These are phyloP conservation scores for Stagonosporopsis vannaccii DNA, from an alignment of 2,329 filamentous ascomycete genomes.

Conservation along the genomic window DNA sequence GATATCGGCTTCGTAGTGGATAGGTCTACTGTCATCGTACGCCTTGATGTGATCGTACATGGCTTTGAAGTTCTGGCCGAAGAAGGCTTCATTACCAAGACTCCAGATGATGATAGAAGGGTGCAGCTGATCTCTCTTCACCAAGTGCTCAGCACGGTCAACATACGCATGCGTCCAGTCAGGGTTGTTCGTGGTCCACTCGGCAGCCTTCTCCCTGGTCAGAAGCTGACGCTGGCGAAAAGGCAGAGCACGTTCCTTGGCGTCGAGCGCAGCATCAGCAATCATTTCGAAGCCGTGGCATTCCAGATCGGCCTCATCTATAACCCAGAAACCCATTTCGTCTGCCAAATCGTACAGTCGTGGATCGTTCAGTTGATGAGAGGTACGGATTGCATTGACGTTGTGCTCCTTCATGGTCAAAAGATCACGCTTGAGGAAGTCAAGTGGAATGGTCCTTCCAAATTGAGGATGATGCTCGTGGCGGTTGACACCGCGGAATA, in stretches of 20 bases:
- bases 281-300: constrained; percentile 55
- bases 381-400: constrained; percentile 73
- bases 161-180: constrained; percentile 70
- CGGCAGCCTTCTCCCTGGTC: constrained; percentile 62
- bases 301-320: constrained; percentile 63
- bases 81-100: constrained; percentile 76
- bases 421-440: constrained; percentile 68
- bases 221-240: constrained; percentile 67
- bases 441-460: constrained; percentile 68
- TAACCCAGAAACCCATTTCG: constrained; percentile 72
- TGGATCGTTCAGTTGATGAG: constrained; percentile 72
- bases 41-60: constrained; percentile 71
- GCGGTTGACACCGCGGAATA: constrained; percentile 70
- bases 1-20: constrained; percentile 73
- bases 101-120: constrained; percentile 76
- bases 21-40: constrained; percentile 64
- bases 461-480: constrained; percentile 73
- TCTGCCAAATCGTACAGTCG: constrained; percentile 67
- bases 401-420: constrained; percentile 74
- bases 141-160: constrained; percentile 69
- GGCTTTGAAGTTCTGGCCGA: constrained; percentile 70
- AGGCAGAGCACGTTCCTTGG: constrained; percentile 54
- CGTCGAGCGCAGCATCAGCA: constrained; percentile 35
- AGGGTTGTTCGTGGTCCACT: constrained; percentile 68
- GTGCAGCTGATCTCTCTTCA: constrained; percentile 75